Evolutionary conservation across 768 basidiomycete species (phyloP).

Genomic region (Omphalotus guepiniiformis): DNA sequence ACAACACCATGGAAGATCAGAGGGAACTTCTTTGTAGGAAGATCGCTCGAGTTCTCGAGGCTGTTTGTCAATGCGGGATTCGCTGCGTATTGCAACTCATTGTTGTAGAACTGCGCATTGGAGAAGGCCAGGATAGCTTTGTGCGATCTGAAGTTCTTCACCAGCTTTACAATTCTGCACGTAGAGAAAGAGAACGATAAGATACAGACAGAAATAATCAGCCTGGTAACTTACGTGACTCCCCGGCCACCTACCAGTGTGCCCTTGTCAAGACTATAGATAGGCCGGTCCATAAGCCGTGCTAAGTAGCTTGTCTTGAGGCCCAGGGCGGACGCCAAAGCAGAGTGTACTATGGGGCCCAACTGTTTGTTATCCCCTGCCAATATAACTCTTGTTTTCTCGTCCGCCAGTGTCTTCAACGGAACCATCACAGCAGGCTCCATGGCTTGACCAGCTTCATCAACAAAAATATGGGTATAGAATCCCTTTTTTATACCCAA

Average conservation of each 20-base stretch:
- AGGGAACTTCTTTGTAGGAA: conserved; percentile 48
- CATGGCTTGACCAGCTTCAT: conserved; percentile 62
- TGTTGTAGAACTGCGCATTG: conserved; percentile 54
- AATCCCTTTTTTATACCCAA: conserved; percentile 49
- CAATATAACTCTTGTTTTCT: conserved; percentile 52
- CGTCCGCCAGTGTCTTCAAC: conserved; percentile 51
- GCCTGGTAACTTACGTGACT: conserved; percentile 25
- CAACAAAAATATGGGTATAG: conserved; percentile 58
- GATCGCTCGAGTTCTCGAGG: conserved; percentile 26
- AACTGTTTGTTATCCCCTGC: conserved; percentile 72
- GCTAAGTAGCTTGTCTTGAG: conserved; percentile 60
- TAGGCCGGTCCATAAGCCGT: conserved; percentile 46
- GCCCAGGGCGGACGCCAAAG: conserved; percentile 51
- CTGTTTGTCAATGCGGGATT: conserved; percentile 27
- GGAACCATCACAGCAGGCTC: conserved; percentile 57
- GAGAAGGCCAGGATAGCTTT: conserved; percentile 55
- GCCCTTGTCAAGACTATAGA: conserved; percentile 30
- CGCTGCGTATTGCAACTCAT: conserved; percentile 47
- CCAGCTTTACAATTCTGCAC: conserved; percentile 55
- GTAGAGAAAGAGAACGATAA: conserved; percentile 3
- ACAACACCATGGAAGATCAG: conserved; percentile 56
- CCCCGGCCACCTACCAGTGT: conserved; percentile 20
- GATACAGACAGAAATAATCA: conserved; percentile 7
- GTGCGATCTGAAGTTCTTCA: conserved; percentile 66
- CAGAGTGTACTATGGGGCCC: conserved; percentile 62